Percentiles rank a stretch among this genome's conserved stretches.
Conservation (phyloP, 1,284 basidiomycete species). For the Malassezia nana region DNA sequence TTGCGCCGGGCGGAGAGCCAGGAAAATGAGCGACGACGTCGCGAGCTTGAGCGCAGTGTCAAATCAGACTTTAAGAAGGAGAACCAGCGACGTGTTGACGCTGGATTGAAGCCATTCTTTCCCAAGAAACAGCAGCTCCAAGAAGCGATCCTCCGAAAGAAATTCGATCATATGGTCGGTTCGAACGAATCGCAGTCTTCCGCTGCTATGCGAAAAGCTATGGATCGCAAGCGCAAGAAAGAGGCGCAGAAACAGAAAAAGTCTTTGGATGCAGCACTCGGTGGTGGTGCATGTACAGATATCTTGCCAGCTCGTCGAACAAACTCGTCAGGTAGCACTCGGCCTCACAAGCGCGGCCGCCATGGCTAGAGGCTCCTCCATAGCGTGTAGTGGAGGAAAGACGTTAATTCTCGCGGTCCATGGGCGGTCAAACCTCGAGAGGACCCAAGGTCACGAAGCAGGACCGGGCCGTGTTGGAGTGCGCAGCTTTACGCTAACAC, state of each 20-base stretch:
- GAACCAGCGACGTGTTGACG: slow-evolving; percentile 38
- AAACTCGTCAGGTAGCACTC: not conserved
- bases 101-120: slow-evolving; percentile 56
- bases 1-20: slow-evolving; percentile 65
- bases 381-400: not conserved
- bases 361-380: slow-evolving; percentile 5
- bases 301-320: not conserved
- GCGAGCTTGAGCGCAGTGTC: slow-evolving; percentile 52
- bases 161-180: slow-evolving; percentile 15
- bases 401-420: slow-evolving; percentile 5
- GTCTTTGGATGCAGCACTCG: slow-evolving; percentile 14
- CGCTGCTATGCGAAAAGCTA: slow-evolving; percentile 13
- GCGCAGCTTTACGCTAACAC: slow-evolving; percentile 36
- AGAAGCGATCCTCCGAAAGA: slow-evolving; percentile 8
- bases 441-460: slow-evolving; percentile 71
- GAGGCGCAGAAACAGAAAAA: slow-evolving; percentile 12
- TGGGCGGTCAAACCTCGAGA: slow-evolving; percentile 30
- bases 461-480: slow-evolving; percentile 90
- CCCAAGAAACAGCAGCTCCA: slow-evolving; percentile 59
- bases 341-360: slow-evolving; percentile 15
- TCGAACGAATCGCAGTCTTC: not conserved
- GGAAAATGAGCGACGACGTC: slow-evolving; percentile 58
- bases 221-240: slow-evolving; percentile 17
- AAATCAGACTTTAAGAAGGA: slow-evolving; percentile 53
- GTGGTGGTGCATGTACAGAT: slow-evolving; percentile 14